Percentiles rank a stretch among this genome's conserved stretches.
phyloP scores from a whole-genome alignment of 257 asterid genomes.

The Datura wrightii region DNA sequence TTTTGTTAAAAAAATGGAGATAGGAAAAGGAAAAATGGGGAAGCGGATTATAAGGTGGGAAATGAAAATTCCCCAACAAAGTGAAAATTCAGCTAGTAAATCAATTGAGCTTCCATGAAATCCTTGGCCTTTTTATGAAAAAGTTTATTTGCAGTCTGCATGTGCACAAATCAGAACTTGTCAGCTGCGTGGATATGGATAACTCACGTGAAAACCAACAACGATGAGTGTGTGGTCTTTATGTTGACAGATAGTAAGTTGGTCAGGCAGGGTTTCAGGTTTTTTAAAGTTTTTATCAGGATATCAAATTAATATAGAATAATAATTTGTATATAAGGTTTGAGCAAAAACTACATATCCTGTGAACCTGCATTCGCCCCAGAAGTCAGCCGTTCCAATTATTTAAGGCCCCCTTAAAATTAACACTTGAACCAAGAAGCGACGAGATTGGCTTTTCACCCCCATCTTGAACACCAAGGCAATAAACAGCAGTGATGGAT shows the following conservation, averaged over 20 bases:
- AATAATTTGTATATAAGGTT: too few species aligned
- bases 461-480: background rate
- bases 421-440: background rate
- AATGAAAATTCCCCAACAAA: too few species aligned
- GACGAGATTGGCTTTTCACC: background rate
- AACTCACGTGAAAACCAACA: background rate
- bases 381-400: background rate
- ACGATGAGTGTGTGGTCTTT: background rate
- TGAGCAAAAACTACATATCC: too few species aligned
- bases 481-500: background rate
- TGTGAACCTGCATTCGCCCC: background rate
- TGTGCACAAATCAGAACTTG: background rate
- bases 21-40: too few species aligned
- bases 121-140: background rate
- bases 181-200: constrained; percentile 5
- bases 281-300: too few species aligned
- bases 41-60: too few species aligned
- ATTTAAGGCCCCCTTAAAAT: background rate
- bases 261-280: background rate
- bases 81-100: too few species aligned
- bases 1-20: too few species aligned
- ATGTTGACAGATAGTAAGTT: background rate
- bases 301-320: too few species aligned
- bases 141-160: background rate
- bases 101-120: background rate